A percentile compares a stretch with the other conserved stretches of the same genome.
Conservation (phyloP, 2,329 filamentous ascomycete genomes). For the Claviceps sp. region DNA sequence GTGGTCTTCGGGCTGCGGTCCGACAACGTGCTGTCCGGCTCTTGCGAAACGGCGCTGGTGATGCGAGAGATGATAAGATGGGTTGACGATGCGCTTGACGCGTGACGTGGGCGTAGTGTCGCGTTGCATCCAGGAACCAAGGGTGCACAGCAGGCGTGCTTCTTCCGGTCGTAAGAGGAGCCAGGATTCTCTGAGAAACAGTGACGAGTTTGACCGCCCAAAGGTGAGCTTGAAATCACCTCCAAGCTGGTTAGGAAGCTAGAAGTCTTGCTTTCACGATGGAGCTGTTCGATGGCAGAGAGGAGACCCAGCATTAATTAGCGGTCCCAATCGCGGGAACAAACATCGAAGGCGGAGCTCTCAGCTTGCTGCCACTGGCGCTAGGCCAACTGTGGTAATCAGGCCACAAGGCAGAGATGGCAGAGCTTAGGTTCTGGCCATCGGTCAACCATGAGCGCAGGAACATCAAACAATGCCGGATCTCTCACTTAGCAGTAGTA, state of each 20-base stretch:
- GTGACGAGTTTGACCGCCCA: background rate
- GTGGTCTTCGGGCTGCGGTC: background rate
- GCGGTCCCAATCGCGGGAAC: conserved; percentile 6
- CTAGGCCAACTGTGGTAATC: conserved; percentile 15
- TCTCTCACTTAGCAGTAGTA: background rate
- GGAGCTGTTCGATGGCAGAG: background rate
- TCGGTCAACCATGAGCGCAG: background rate
- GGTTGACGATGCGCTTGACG: conserved; percentile 8
- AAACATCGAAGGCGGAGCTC: conserved; percentile 11
- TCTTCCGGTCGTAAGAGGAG: background rate
- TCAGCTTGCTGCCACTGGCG: conserved; percentile 3
- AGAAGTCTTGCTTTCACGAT: background rate
- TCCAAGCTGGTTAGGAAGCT: background rate
- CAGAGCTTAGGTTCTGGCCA: background rate
- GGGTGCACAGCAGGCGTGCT: conserved; percentile 3
- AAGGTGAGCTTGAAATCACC: background rate
- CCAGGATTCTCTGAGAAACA: background rate
- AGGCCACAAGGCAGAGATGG: conserved; percentile 21
- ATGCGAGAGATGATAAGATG: background rate
- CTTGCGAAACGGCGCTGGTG: background rate
- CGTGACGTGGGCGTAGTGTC: conserved; percentile 10
- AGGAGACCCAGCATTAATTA: conserved; percentile 3
- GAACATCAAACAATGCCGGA: background rate
- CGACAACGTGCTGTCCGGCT: background rate
- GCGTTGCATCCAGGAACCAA: conserved; percentile 6